A percentile compares a stretch with the other conserved stretches of the same genome.
These are phyloP conservation scores for Angomonas ambiguus DNA, from an alignment of 208 protist genomes.

Conservation along the genomic window DNA sequence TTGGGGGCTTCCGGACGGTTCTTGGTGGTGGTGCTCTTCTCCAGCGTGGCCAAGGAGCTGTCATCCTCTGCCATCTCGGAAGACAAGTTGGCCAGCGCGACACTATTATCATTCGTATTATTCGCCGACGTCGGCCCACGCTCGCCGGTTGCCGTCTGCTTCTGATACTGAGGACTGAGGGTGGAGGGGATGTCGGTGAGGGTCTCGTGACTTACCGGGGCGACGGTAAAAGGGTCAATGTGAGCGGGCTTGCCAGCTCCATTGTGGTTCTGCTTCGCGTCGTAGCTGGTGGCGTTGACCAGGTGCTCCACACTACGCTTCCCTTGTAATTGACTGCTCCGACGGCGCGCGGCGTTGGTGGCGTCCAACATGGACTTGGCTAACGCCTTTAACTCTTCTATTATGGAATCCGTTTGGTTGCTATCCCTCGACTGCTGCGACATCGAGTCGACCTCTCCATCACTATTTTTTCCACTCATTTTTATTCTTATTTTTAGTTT, in stretches of 20 bases:
- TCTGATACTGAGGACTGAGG: constrained; percentile 15
- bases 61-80: not conserved
- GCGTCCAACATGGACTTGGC: constrained; percentile 85
- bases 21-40: not conserved
- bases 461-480: not conserved
- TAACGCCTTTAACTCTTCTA: constrained; percentile 77
- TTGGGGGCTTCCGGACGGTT: constrained; percentile 4
- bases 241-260: not conserved
- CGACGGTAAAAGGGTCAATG: not conserved
- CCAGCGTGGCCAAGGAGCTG: not conserved
- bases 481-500: not conserved
- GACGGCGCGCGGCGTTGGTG: constrained; percentile 57
- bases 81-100: not conserved
- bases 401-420: constrained; percentile 57
- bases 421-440: not conserved
- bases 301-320: constrained; percentile 65
- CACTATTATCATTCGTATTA: not conserved
- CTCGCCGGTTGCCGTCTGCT: constrained; percentile 13
- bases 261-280: not conserved
- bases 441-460: too few relatives aligned
- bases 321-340: constrained; percentile 39
- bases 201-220: not conserved
- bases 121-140: too few relatives aligned
- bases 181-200: constrained; percentile 16
- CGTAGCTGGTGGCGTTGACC: constrained; percentile 46